Conservation (phyloP, 306 rosid species). For the Medicago truncatula region DNA sequence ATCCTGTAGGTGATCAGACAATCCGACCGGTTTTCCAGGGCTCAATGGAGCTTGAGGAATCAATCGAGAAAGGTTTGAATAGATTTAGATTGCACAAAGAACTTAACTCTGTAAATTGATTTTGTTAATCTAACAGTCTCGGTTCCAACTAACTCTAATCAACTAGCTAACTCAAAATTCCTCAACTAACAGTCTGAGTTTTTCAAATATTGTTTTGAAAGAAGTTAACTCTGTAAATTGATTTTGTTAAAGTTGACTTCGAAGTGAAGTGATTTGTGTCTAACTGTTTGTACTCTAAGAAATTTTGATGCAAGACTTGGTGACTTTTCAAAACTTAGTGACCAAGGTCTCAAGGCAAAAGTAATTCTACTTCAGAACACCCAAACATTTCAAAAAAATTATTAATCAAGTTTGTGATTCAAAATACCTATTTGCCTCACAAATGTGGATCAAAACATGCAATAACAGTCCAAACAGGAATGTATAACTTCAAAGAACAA, state of each 20-base stretch:
- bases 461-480: background rate
- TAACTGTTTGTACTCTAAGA: background rate
- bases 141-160: background rate
- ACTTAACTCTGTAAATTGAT: too few species aligned
- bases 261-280: background rate
- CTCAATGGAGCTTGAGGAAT: too few species aligned
- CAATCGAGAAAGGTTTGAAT: too few species aligned
- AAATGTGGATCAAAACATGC: background rate
- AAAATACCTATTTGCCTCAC: background rate
- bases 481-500: background rate
- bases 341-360: background rate
- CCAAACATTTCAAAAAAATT: background rate
- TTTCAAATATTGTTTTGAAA: background rate
- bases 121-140: too few species aligned
- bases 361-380: background rate
- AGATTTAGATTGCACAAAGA: background rate
- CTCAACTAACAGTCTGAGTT: background rate
- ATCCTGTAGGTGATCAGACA: constrained; percentile 11
- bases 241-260: background rate
- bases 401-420: background rate
- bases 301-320: background rate
- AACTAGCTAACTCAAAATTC: background rate
- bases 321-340: background rate
- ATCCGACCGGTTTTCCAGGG: background rate
- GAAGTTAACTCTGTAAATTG: background rate